Conservation (phyloP, 768 basidiomycete genomes). For the Zangia roseola region DNA sequence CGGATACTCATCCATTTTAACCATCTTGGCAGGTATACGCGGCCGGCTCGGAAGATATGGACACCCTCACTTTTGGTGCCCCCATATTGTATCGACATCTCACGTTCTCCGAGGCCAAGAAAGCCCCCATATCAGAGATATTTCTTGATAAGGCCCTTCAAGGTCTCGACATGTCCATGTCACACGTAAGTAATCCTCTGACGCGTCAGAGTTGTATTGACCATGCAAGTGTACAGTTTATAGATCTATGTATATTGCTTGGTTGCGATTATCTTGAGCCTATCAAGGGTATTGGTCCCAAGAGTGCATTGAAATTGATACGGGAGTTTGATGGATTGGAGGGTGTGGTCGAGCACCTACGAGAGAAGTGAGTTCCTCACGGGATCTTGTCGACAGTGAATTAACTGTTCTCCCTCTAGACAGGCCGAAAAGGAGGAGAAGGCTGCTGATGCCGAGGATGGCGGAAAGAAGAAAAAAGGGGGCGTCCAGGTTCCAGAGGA, state of each 20-base stretch:
- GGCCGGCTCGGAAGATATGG: conserved; percentile 99
- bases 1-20: background rate
- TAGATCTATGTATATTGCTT: conserved; percentile 92
- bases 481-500: conserved; percentile 83
- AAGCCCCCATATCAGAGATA: conserved; percentile 93
- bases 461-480: conserved; percentile 58
- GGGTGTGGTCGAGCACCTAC: conserved; percentile 72
- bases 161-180: conserved; percentile 92
- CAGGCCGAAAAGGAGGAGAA: conserved; percentile 43
- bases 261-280: conserved; percentile 99
- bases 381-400: background rate
- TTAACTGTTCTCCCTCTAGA: conserved; percentile 13
- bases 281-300: conserved; percentile 95
- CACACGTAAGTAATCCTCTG: conserved; percentile 50
- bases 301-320: conserved; percentile 90
- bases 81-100: conserved; percentile 93
- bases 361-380: conserved; percentile 58
- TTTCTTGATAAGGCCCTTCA: conserved; percentile 78
- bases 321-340: conserved; percentile 75
- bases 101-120: conserved; percentile 97
- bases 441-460: conserved; percentile 40
- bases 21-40: conserved; percentile 72
- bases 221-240: conserved; percentile 57
- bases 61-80: conserved; percentile 92
- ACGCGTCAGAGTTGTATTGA: conserved; percentile 2